These are phyloP conservation scores for Leishmania gerbilli DNA, from an alignment of 208 protist species.

Conservation along the genomic window DNA sequence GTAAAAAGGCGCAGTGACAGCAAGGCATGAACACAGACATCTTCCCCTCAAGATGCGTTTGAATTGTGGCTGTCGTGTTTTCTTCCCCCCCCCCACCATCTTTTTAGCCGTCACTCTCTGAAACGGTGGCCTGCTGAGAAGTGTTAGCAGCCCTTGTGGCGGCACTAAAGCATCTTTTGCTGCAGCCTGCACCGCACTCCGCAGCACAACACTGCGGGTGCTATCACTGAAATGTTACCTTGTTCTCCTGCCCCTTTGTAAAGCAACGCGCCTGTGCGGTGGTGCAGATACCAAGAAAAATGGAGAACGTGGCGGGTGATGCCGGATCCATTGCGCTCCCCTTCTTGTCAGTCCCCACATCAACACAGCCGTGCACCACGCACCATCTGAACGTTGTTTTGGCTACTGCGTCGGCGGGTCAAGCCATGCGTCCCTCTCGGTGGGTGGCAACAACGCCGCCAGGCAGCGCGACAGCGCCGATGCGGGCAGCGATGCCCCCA, in stretches of 20 bases:
- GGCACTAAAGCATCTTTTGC: not conserved
- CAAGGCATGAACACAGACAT: not conserved
- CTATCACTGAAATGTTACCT: not conserved
- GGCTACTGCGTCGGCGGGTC: not conserved
- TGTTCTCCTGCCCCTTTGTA: no score
- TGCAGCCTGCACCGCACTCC: not conserved
- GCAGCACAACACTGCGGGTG: not conserved
- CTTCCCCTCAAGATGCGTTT: not conserved
- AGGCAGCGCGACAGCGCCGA: conserved; percentile 5
- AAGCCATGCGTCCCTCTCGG: not conserved
- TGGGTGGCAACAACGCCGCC: not conserved
- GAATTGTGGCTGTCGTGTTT: not conserved
- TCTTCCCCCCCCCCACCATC: not conserved
- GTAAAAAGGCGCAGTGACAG: no score
- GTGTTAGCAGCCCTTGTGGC: not conserved
- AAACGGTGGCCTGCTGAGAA: not conserved
- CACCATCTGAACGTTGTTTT: not conserved
- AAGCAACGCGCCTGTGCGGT: not conserved
- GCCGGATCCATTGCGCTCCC: no score
- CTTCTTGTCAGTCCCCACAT: not conserved
- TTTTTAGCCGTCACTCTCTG: not conserved
- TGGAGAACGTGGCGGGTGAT: not conserved
- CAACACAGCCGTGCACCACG: not conserved
- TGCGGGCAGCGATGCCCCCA: not conserved
- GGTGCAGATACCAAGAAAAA: not conserved